Conservation (phyloP, 2,329 filamentous ascomycete species). For the Lasiodiplodia citricola region DNA sequence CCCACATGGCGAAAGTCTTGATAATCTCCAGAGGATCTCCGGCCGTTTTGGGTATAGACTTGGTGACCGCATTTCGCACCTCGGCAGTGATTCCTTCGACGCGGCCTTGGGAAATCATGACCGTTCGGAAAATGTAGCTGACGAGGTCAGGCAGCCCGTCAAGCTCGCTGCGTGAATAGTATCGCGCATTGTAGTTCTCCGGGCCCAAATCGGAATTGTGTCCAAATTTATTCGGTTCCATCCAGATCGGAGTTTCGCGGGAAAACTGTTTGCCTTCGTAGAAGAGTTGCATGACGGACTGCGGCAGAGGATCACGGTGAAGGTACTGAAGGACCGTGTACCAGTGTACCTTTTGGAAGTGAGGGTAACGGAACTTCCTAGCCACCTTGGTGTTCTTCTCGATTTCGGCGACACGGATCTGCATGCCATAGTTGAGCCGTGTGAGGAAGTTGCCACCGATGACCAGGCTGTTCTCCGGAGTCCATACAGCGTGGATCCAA, state of each 20-base stretch:
- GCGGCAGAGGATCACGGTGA: constrained; percentile 67
- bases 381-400: constrained; percentile 71
- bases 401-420: constrained; percentile 68
- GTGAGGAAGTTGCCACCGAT: constrained; percentile 75
- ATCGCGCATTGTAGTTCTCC: constrained; percentile 63
- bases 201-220: constrained; percentile 58
- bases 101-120: constrained; percentile 64
- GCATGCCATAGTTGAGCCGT: constrained; percentile 68
- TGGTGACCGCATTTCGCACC: constrained; percentile 63
- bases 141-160: constrained; percentile 64
- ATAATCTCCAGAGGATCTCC: constrained; percentile 66
- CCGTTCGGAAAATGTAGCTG: constrained; percentile 67
- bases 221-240: constrained; percentile 61
- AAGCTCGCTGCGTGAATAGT: constrained; percentile 67
- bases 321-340: constrained; percentile 69
- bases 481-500: constrained; percentile 76
- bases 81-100: constrained; percentile 66
- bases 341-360: constrained; percentile 74
- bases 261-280: constrained; percentile 61
- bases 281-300: constrained; percentile 60
- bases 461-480: constrained; percentile 70
- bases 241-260: constrained; percentile 62
- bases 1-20: constrained; percentile 67
- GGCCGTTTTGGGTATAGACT: constrained; percentile 66
- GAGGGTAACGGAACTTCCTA: constrained; percentile 69